Evolutionary conservation across 2,329 filamentous ascomycete species (phyloP).

Genomic region (Microdochium bolleyi): DNA sequence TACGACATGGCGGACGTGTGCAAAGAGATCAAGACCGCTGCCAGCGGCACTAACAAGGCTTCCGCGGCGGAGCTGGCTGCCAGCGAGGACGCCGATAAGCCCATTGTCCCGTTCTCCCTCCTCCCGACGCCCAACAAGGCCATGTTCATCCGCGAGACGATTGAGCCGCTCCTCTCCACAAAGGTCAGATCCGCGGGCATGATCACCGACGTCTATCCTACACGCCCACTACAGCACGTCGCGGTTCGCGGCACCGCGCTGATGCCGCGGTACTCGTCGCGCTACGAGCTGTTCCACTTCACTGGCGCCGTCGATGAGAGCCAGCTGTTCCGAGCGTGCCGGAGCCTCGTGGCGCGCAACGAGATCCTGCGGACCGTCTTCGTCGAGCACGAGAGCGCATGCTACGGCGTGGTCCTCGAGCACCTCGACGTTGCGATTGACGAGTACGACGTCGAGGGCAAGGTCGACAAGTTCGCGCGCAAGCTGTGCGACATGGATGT

Average conservation of each 20-base stretch:
- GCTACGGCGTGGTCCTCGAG: conserved; percentile 50
- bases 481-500: conserved; percentile 48
- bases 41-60: conserved; percentile 8
- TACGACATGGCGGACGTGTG: conserved; percentile 45
- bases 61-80: background rate
- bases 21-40: conserved; percentile 22
- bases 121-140: conserved; percentile 30
- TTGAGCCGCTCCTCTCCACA: conserved; percentile 40
- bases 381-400: conserved; percentile 39
- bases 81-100: background rate
- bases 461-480: conserved; percentile 41
- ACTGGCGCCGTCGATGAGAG: conserved; percentile 38
- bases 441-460: conserved; percentile 42
- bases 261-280: conserved; percentile 51
- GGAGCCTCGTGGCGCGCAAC: conserved; percentile 48
- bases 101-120: conserved; percentile 41
- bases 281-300: conserved; percentile 59
- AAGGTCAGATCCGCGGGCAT: conserved; percentile 35
- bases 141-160: conserved; percentile 34
- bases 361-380: conserved; percentile 63
- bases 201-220: conserved; percentile 48
- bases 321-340: conserved; percentile 40
- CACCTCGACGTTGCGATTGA: conserved; percentile 42
- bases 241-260: conserved; percentile 50
- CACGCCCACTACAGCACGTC: conserved; percentile 49